Base-by-base conservation (phyloP, 2,329 filamentous ascomycete genomes). In the Aspergillus viridinutans region DNA sequence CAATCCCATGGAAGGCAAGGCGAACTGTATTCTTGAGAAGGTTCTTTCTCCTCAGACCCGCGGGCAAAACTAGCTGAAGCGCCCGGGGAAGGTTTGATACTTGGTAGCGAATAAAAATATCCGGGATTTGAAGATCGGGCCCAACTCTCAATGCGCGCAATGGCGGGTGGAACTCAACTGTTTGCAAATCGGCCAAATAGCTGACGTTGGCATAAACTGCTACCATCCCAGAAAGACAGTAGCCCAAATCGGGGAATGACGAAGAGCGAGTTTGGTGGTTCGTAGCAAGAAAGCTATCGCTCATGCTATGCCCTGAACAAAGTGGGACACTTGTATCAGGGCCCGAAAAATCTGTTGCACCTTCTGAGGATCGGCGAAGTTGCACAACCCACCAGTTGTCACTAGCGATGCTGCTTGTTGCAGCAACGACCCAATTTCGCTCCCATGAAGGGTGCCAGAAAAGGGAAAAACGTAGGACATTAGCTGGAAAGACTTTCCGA, bases 331-430 rank as follows among this genome's bases (percentile, higher is more conserved):
- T 57, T 47, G 57, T 53, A 53, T 59, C 57, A 40, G 59, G 54
- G n/a, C 32, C 26, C 35, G 57, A 47, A 26, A 50, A 57, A 17
- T 45, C 48, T 42, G 61, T 59, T 43, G 60, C 43, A 38, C 63
- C 38, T 20, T 63, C 51, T 25, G 63, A 47, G 28, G 65, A 57
- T 48, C 58, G 43, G 43, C 21, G 64, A 61, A 73, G 57, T 58
- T 73, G 72, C 26, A 90, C 78, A 58, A 92, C 77, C 85, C 88
- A 92, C 90, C 90, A 96, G 59, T 82, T 82, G 69, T 94, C 90
- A 53, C 90, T 90, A 66, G 82, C 81, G 67, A 89, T 80, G 69
- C 87, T 86, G 69, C 91, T 81, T 53, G 85, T 85, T 49, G 89
- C 81, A 62, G 87, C 86, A 42, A 95, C 76, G 60, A 87, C 84